A percentile compares a stretch with the other conserved stretches of the same genome.
These are phyloP conservation scores for Ascochyta viciae-villosae DNA, from an alignment of 2,329 filamentous ascomycete genomes.

Conservation along the genomic window DNA sequence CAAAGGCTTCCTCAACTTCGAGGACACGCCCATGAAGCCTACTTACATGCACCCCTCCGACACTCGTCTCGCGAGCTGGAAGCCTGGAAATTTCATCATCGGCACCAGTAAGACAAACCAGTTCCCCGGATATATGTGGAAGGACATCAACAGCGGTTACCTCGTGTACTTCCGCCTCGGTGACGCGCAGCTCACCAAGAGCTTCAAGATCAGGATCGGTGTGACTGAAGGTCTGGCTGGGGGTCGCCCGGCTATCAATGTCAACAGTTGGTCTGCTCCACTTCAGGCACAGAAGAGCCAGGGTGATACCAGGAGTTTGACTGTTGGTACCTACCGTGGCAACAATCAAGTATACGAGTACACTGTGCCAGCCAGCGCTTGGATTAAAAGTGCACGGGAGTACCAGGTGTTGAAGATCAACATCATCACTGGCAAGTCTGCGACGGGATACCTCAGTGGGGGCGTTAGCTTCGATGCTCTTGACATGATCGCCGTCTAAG, in stretches of 20 bases:
- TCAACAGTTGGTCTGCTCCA: slow-evolving; percentile 27
- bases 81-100: slow-evolving; percentile 29
- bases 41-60: slow-evolving; percentile 53
- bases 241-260: slow-evolving; percentile 24
- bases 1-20: slow-evolving; percentile 64
- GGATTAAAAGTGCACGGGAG: slow-evolving; percentile 25
- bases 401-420: slow-evolving; percentile 30
- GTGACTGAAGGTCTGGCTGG: slow-evolving; percentile 30
- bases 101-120: slow-evolving; percentile 19
- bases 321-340: slow-evolving; percentile 33
- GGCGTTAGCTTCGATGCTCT: slow-evolving; percentile 31
- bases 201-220: slow-evolving; percentile 30
- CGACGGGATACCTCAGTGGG: slow-evolving; percentile 29
- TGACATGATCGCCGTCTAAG: slow-evolving; percentile 21
- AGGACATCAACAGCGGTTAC: slow-evolving; percentile 52
- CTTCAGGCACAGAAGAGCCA: slow-evolving; percentile 26
- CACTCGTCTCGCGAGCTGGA: slow-evolving; percentile 40
- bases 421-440: slow-evolving; percentile 29
- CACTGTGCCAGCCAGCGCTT: slow-evolving; percentile 31
- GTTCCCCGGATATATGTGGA: slow-evolving; percentile 55
- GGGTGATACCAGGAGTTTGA: slow-evolving; percentile 28
- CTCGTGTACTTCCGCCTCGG: slow-evolving; percentile 50
- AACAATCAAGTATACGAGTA: slow-evolving; percentile 35
- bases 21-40: slow-evolving; percentile 50
- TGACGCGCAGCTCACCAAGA: slow-evolving; percentile 28